Conservation (phyloP, 768 basidiomycete species). For the Auricularia sp. region DNA sequence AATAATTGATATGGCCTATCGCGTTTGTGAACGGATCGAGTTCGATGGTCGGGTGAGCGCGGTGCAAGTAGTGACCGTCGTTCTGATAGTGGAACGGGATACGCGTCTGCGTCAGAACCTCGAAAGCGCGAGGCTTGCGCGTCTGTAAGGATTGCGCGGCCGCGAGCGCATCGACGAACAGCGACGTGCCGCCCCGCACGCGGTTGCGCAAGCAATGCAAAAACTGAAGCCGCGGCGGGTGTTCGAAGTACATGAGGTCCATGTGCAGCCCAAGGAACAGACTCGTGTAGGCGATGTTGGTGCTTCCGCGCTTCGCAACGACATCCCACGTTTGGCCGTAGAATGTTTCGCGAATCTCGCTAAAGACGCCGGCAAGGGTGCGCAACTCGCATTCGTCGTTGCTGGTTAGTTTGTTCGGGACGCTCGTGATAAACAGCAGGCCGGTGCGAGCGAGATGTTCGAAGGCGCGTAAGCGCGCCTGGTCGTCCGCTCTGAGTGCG, state of each 20-base stretch:
- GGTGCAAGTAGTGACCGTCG: conserved; percentile 73
- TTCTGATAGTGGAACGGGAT: conserved; percentile 91
- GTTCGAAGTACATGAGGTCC: conserved; percentile 89
- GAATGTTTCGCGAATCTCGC: conserved; percentile 75
- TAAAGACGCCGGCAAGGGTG: conserved; percentile 54
- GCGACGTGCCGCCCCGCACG: conserved; percentile 71
- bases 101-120: conserved; percentile 44
- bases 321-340: conserved; percentile 90
- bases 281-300: conserved; percentile 93
- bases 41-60: conserved; percentile 66
- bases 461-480: conserved; percentile 35
- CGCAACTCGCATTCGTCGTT: conserved; percentile 57
- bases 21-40: conserved; percentile 26
- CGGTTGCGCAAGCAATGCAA: conserved; percentile 84
- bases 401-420: conserved; percentile 52
- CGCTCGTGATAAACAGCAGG: conserved; percentile 58
- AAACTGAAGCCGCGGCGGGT: conserved; percentile 86
- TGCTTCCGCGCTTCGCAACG: conserved; percentile 56
- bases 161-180: conserved; percentile 74
- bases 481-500: conserved; percentile 38
- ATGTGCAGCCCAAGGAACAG: conserved; percentile 81
- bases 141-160: conserved; percentile 46
- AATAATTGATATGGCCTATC: conserved; percentile 75
- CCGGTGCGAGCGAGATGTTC: conserved; percentile 64
- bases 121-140: conserved; percentile 41